Conservation (phyloP, 495 filamentous ascomycete genomes). For the Viridothelium virens region DNA sequence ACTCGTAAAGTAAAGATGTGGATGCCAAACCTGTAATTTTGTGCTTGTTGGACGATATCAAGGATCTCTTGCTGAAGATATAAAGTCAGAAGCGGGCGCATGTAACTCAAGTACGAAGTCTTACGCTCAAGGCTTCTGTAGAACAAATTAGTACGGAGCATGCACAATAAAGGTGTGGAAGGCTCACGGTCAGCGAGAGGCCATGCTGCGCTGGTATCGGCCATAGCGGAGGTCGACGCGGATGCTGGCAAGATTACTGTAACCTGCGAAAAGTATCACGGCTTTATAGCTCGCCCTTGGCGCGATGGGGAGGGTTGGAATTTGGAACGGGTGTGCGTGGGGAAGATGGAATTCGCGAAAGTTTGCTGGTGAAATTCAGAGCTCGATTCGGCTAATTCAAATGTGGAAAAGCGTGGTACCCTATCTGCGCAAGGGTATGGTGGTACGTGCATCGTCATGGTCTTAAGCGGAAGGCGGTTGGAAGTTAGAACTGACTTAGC, state of each 20-base stretch:
- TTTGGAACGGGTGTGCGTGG: not conserved
- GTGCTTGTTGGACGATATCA: constrained; percentile 80
- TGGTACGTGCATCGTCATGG: too few relatives aligned
- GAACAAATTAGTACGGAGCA: not conserved
- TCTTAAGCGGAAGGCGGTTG: too few relatives aligned
- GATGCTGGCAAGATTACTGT: constrained; percentile 18
- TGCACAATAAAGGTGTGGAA: not conserved
- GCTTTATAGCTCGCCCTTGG: constrained; percentile 36
- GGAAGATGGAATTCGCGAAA: not conserved
- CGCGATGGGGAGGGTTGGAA: not conserved
- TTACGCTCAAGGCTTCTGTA: constrained; percentile 3
- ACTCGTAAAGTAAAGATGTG: too few relatives aligned
- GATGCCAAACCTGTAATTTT: constrained; percentile 51
- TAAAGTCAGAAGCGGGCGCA: not conserved
- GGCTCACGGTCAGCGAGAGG: constrained; percentile 69
- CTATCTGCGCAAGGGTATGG: not conserved
- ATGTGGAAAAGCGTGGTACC: not conserved
- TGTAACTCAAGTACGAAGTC: too few relatives aligned
- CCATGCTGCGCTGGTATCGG: constrained; percentile 55
- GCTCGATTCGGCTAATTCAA: not conserved
- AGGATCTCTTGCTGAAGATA: constrained; percentile 68
- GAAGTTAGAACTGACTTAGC: too few relatives aligned
- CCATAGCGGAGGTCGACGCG: constrained; percentile 14
- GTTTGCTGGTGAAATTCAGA: not conserved
- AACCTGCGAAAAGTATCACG: constrained; percentile 48